Evolutionary conservation across 805 yeast genomes (phyloP).

Genomic region (Candida oleophila): DNA sequence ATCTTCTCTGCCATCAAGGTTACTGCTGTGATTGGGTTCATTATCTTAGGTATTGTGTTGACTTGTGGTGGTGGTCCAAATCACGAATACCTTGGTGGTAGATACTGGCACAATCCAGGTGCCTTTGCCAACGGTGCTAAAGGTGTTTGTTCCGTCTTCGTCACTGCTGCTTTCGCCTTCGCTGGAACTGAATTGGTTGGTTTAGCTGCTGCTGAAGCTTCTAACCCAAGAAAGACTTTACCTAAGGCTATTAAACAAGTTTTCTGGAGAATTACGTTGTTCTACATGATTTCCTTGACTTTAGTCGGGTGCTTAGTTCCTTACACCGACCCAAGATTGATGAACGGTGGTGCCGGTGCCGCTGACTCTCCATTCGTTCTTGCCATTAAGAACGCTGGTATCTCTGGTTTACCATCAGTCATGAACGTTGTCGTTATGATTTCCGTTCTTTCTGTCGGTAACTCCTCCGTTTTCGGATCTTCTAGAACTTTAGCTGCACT

Average conservation of each 20-base stretch:
- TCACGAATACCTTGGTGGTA: conserved; percentile 47
- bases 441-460: conserved; percentile 42
- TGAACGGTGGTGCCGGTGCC: conserved; percentile 34
- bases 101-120: conserved; percentile 55
- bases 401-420: conserved; percentile 37
- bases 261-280: conserved; percentile 41
- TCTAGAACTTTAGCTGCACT: conserved; percentile 47
- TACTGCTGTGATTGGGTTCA: conserved; percentile 56
- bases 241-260: conserved; percentile 44
- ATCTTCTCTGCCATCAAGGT: conserved; percentile 66
- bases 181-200: conserved; percentile 42
- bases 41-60: conserved; percentile 46
- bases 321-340: conserved; percentile 30
- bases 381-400: conserved; percentile 33
- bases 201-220: conserved; percentile 42
- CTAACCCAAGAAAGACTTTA: conserved; percentile 34
- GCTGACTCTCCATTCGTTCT: conserved; percentile 30
- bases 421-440: conserved; percentile 43
- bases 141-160: conserved; percentile 39
- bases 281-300: conserved; percentile 44
- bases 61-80: conserved; percentile 51
- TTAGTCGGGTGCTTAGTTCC: conserved; percentile 57
- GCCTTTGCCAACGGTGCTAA: conserved; percentile 49
- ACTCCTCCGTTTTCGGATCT: conserved; percentile 39
- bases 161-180: conserved; percentile 42